Evolutionary conservation across 2,329 filamentous ascomycete species (phyloP).

Genomic region (Alternaria postmessia): DNA sequence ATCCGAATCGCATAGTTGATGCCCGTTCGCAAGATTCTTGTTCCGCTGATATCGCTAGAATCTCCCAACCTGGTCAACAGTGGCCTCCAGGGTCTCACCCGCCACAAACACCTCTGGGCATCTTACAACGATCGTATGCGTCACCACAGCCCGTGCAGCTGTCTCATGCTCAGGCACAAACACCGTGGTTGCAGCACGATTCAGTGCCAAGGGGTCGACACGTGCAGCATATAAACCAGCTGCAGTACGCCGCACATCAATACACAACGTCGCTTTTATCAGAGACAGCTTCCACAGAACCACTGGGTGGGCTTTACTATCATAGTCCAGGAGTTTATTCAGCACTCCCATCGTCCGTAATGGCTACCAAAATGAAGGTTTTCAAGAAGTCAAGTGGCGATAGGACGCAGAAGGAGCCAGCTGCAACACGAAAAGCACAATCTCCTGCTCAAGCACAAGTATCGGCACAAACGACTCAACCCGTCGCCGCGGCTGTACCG

Average conservation of each 20-base stretch:
- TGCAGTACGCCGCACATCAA: neutral
- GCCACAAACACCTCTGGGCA: neutral
- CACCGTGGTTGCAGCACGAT: neutral
- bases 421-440: neutral
- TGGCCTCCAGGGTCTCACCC: neutral
- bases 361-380: neutral
- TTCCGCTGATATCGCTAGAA: neutral
- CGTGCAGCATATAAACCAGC: neutral
- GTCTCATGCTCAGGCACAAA: neutral
- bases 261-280: neutral
- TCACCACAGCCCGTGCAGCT: neutral
- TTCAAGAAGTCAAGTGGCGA: neutral
- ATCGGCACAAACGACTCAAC: neutral
- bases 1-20: neutral
- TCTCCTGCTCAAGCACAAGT: neutral
- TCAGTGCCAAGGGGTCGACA: neutral
- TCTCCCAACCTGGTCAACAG: neutral
- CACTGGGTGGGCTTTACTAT: neutral
- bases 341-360: neutral
- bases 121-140: too few species aligned
- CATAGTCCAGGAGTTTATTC: neutral
- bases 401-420: neutral
- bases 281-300: neutral
- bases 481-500: neutral
- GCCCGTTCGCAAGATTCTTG: neutral